Percentiles rank a stretch among this genome's conserved stretches.
phyloP scores from a whole-genome alignment of 805 yeast genomes.

The Saccharomycopsis olivae region DNA sequence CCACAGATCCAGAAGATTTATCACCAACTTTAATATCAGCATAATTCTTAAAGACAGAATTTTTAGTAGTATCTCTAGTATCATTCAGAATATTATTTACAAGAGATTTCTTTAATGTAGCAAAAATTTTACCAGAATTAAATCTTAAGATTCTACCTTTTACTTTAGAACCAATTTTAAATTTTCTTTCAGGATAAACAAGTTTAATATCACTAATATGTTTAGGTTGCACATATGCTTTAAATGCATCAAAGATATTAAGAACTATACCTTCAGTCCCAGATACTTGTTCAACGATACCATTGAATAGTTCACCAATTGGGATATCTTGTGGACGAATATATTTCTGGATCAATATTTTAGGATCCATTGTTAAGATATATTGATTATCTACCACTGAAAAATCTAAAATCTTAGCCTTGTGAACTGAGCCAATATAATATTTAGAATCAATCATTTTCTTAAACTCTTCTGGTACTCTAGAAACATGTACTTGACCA shows the following conservation, averaged over 20 bases:
- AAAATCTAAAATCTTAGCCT: conserved; percentile 69
- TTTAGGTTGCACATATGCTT: conserved; percentile 59
- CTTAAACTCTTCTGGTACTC: conserved; percentile 35
- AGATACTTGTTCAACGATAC: conserved; percentile 45
- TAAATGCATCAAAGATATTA: conserved; percentile 53
- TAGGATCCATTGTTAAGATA: conserved; percentile 59
- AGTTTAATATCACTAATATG: conserved; percentile 82
- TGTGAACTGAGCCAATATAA: conserved; percentile 53
- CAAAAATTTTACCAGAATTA: conserved; percentile 34
- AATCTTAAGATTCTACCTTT: conserved; percentile 59
- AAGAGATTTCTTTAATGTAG: conserved; percentile 78
- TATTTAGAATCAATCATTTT: conserved; percentile 34
- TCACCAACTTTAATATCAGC: conserved; percentile 45
- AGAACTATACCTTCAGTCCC: conserved; percentile 58
- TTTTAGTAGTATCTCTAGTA: conserved; percentile 23
- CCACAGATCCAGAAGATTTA: conserved; percentile 64
- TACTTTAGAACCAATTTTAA: conserved; percentile 73
- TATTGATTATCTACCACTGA: conserved; percentile 56
- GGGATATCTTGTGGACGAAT: conserved; percentile 65
- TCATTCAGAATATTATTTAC: conserved; percentile 32
- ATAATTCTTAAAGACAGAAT: conserved; percentile 28
- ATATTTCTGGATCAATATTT: conserved; percentile 51
- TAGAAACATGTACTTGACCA: conserved; percentile 77
- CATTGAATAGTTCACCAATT: conserved; percentile 53
- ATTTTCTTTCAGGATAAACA: conserved; percentile 85